Evolutionary conservation across 495 filamentous ascomycete species (phyloP).

Genomic region (Glonium stellatum): DNA sequence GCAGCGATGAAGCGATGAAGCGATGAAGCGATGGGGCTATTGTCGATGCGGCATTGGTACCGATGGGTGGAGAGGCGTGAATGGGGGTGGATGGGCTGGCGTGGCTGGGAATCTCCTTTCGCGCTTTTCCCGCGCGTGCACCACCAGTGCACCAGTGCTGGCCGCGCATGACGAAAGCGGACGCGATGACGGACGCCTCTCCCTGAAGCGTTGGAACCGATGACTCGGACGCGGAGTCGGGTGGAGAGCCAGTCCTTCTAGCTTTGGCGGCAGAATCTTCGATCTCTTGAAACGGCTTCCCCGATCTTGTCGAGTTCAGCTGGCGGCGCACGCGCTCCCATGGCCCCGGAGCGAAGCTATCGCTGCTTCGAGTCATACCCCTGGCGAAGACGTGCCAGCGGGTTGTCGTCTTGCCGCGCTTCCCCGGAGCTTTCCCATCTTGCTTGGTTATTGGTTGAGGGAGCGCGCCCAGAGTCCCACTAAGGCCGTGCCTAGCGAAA

Average conservation of each 20-base stretch:
- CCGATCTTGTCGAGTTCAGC: background rate
- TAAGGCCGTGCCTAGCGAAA: too few relatives aligned
- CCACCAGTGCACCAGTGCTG: too few relatives aligned
- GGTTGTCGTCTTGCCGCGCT: background rate
- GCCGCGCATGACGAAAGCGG: background rate
- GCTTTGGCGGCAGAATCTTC: background rate
- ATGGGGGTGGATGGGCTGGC: too few relatives aligned
- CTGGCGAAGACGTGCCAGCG: background rate
- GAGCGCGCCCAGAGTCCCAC: too few relatives aligned
- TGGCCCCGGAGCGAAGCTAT: slow-evolving; percentile 2
- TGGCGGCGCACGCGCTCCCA: background rate
- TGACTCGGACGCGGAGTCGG: background rate
- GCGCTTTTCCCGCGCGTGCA: too few relatives aligned
- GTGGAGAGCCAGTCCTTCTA: background rate
- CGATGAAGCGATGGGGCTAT: too few relatives aligned
- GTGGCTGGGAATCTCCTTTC: too few relatives aligned
- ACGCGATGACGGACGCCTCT: background rate
- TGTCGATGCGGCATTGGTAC: too few relatives aligned
- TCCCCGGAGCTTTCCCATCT: background rate
- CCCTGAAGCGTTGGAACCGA: background rate
- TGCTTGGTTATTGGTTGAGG: too few relatives aligned
- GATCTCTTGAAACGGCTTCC: background rate
- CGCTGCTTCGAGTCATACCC: slow-evolving; percentile 1
- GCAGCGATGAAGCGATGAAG: too few relatives aligned
- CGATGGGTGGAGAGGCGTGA: too few relatives aligned